Base-by-base conservation (phyloP, 805 yeast genomes). In the Saccharomyces jurei region DNA sequence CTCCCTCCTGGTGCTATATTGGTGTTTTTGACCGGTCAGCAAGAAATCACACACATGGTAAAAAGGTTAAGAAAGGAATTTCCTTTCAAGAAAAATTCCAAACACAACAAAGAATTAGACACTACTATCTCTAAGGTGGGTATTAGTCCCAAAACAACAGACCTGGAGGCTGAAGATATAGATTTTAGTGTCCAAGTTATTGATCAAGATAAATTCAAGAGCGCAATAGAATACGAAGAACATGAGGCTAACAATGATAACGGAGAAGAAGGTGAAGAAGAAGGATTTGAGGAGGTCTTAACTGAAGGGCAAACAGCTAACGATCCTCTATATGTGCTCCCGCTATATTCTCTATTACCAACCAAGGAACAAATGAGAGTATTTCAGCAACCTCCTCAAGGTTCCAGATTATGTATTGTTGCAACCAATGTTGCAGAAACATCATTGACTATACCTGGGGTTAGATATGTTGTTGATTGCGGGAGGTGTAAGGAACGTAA, bases 381-480 rank as follows among this genome's bases (percentile, higher is more conserved):
- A 1, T 94, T 94, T 66, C 81, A 87, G 54, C 75, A 77, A 0
- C 96, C 97, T 1, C 99, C 99, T 2, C 72, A 74, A 27, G 96
- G 96, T 4, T 79, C 90, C 46, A 78, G 99, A 63, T 70, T 94
- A 9, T 90, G 97, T 75, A 86, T 94, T 44, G 89, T 94, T 31
- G 96, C 99, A 4, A 94, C 99, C 1, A 94, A 94, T 66, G 96
- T 94, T 54, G 99, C 99, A 0, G 99, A 94, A 69, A 94, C 99
- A 0, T 90, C 97, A 1, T 78, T 94, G 67, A 94, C 99, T 0
- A 94, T 94, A 62, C 99, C 99, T 0, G 95, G 96, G 9, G 87
- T 95, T 41, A 76, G 95, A 55, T 94, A 94, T 66, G 99, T 94
- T 36, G 88, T 94, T 50, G 99, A 94, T 69, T 82, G 95, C 71